Base-by-base conservation (phyloP, 805 yeast genomes). In the Schizosaccharomyces osmophilus region DNA sequence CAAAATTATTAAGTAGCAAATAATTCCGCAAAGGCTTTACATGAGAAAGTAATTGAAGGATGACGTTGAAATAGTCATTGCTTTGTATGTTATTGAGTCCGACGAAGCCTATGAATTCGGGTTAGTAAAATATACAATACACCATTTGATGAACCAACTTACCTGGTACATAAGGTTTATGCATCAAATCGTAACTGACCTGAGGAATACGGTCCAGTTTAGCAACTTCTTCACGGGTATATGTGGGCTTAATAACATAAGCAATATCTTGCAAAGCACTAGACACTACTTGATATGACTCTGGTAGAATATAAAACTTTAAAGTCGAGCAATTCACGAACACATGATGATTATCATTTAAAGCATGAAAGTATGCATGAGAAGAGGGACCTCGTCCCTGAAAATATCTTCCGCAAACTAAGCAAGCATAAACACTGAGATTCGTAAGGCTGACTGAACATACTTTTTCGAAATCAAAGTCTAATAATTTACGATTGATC, bases 321-420 rank as follows among this genome's bases (percentile, higher is more conserved):
- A 74, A 68, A 1, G 77, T 78, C 15, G 69, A 67, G 61, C 85
- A 73, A 67, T 78, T 82, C 60, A 85, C 73, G 67, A 73, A 85
- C 1, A 84, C 76, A 68, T 80, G 85, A 67, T 83, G 89, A 65
- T 77, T 75, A 4, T 75, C 78, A 62, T 81, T 76, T 22, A 85
- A 74, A 1, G 87, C 77, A 68, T 86, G 95, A 17, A 73, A 67
- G 66, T 80, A 83, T 0, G 89, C 88, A 26, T 82, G 82, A 0
- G 89, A 79, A n/a, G 77, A 69, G 62, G 70, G 73, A 1, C 81
- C 78, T 29, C 87, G 74, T 0, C 95, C 66, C 65, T 81, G 83
- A 61, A 80, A 77, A 70, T 80, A 86, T 66, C 78, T 82, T 42
- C 89, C 90, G 71, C 95, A 86, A 0, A 76, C 77, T 24, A 86